Evolutionary conservation across 106 monocot genomes (phyloP).

Genomic region (Vanilla planifolia): DNA sequence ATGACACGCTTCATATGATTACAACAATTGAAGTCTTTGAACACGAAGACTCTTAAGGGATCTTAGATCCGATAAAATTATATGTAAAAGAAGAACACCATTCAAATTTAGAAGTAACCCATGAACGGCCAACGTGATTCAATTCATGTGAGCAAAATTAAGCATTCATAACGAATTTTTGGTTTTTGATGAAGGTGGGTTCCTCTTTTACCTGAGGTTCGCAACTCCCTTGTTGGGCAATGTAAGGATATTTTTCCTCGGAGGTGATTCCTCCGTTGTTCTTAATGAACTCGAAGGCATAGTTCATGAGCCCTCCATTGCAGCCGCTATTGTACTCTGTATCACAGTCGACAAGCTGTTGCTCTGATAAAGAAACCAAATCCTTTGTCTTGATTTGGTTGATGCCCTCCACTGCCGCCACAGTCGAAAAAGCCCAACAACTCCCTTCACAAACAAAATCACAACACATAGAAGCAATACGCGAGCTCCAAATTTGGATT

Average conservation of each 20-base stretch:
- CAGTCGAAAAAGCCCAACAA: slow-evolving; percentile 59
- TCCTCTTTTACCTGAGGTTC: slow-evolving; percentile 9
- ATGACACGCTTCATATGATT: too few species aligned
- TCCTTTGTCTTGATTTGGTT: slow-evolving; percentile 39
- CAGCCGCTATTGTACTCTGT: slow-evolving; percentile 21
- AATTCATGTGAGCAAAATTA: neutral
- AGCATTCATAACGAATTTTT: neutral
- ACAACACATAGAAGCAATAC: neutral
- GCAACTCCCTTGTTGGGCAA: slow-evolving; percentile 21
- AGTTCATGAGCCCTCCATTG: slow-evolving; percentile 33
- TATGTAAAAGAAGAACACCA: neutral
- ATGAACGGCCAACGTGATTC: neutral
- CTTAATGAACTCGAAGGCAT: slow-evolving; percentile 50
- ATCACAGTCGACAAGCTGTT: slow-evolving; percentile 45
- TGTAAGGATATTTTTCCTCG: slow-evolving; percentile 38
- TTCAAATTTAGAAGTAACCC: neutral
- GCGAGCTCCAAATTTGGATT: neutral
- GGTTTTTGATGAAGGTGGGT: too few species aligned
- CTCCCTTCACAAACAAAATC: slow-evolving; percentile 22
- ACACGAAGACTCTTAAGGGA: neutral
- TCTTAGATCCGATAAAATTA: neutral
- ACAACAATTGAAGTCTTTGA: neutral
- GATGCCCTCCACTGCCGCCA: slow-evolving; percentile 41
- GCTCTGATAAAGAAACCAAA: slow-evolving; percentile 47
- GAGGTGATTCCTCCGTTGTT: slow-evolving; percentile 30